These are phyloP conservation scores for Maudiozyma turicensis DNA, from an alignment of 805 yeast genomes.

Conservation along the genomic window DNA sequence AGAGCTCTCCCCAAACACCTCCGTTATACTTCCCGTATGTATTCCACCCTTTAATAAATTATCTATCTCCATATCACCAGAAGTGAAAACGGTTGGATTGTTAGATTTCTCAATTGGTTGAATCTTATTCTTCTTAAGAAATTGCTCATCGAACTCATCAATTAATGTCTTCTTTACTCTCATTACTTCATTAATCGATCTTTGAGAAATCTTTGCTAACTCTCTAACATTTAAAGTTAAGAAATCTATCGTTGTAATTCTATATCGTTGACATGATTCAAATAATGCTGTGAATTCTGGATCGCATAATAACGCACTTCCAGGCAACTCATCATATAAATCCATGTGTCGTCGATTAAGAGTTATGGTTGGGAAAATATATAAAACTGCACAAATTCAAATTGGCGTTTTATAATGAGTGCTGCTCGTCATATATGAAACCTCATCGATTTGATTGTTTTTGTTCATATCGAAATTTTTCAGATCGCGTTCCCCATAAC, in stretches of 20 bases:
- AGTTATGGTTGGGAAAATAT: too few relatives aligned
- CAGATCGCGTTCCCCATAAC: too few relatives aligned
- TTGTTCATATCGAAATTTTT: too few relatives aligned
- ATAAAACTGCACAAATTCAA: too few relatives aligned
- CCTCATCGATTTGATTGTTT: too few relatives aligned
- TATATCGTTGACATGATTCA: constrained; percentile 20
- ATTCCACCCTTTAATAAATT: constrained; percentile 46
- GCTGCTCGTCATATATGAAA: too few relatives aligned
- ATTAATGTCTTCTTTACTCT: constrained; percentile 17
- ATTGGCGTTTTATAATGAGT: too few relatives aligned
- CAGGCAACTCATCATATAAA: constrained; percentile 33
- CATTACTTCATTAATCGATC: constrained; percentile 28
- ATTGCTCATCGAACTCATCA: constrained; percentile 11
- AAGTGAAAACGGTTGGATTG: constrained; percentile 30
- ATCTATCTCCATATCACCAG: constrained; percentile 47
- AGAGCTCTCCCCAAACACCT: constrained; percentile 75
- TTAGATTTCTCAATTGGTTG: neutral
- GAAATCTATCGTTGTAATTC: constrained; percentile 34
- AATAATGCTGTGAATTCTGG: constrained; percentile 26
- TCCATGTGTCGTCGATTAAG: constrained; percentile 28
- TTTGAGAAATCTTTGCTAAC: constrained; percentile 26
- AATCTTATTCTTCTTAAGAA: constrained; percentile 5
- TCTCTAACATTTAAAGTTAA: constrained; percentile 31
- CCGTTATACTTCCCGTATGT: constrained; percentile 48
- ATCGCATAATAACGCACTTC: constrained; percentile 28